Percentiles rank a stretch among this genome's conserved stretches.
Conservation (phyloP, 148 eudicot species). For the Polygonum maritimum region DNA sequence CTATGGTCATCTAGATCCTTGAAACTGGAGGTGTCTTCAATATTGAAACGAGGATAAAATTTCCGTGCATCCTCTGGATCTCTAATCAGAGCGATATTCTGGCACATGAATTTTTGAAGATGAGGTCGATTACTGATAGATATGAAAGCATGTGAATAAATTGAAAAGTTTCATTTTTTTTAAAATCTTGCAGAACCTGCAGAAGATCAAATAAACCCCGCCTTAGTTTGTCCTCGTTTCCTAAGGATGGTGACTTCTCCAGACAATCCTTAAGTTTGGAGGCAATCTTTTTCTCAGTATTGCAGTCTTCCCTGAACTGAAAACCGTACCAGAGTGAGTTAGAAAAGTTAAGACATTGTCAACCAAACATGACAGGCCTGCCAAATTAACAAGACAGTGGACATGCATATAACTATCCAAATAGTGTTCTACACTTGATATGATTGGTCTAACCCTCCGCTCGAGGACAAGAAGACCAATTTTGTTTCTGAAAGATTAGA, state of each 20-base stretch:
- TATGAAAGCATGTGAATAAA: background rate
- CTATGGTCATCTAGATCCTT: conserved; percentile 78
- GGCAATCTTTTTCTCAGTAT: conserved; percentile 86
- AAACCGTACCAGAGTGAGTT: conserved; percentile 8
- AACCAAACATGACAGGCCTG: background rate
- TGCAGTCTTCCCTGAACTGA: conserved; percentile 92
- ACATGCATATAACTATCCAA: background rate
- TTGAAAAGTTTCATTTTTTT: background rate
- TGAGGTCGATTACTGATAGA: background rate
- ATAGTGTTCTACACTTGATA: background rate
- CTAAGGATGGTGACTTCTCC: conserved; percentile 50
- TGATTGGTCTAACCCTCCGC: background rate
- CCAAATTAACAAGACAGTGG: background rate
- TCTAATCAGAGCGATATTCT: conserved; percentile 77
- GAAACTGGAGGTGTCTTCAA: conserved; percentile 90
- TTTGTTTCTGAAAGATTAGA: background rate
- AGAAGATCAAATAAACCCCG: conserved; percentile 67
- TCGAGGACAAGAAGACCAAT: background rate
- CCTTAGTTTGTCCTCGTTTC: conserved; percentile 56
- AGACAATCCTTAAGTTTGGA: conserved; percentile 60
- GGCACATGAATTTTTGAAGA: conserved; percentile 14
- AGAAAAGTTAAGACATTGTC: background rate
- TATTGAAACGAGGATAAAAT: conserved; percentile 90
- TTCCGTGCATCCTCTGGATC: conserved; percentile 85
- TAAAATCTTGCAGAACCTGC: conserved; percentile 42